Evolutionary conservation across 2,329 filamentous ascomycete species (phyloP).

Genomic region (Leptographium lundbergii): DNA sequence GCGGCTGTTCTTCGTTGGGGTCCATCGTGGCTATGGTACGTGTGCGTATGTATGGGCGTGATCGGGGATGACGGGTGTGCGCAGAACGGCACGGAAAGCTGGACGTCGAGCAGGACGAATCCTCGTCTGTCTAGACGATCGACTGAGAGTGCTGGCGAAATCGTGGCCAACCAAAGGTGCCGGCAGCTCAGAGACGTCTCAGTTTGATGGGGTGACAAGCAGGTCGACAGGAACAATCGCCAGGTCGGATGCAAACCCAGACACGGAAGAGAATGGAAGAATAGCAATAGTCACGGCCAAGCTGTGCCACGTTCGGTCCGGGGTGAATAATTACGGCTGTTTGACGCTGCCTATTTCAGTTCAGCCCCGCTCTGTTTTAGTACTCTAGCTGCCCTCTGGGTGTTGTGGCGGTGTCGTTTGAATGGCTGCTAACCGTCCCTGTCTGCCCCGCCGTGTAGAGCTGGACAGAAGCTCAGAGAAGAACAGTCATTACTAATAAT

Average conservation of each 20-base stretch:
- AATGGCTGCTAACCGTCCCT: neutral
- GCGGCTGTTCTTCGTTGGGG: constrained; percentile 25
- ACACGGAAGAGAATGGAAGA: too few species aligned
- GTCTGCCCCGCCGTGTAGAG: constrained; percentile 1
- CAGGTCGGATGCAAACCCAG: too few species aligned
- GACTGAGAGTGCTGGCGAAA: too few species aligned
- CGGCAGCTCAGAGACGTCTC: too few species aligned
- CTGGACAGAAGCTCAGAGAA: constrained; percentile 9
- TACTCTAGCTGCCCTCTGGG: neutral
- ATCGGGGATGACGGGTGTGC: too few species aligned
- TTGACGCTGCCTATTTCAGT: neutral
- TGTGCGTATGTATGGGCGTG: neutral
- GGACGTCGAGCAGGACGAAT: too few species aligned
- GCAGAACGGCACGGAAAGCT: too few species aligned
- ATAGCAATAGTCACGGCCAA: neutral
- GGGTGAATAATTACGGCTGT: neutral
- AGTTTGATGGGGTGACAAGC: too few species aligned
- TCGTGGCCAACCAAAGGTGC: too few species aligned
- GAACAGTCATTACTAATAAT: constrained; percentile 5
- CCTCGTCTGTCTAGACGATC: too few species aligned
- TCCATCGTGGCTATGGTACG: constrained; percentile 26
- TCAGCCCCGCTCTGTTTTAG: neutral
- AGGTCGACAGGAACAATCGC: too few species aligned
- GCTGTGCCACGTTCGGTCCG: neutral
- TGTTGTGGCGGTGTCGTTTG: neutral